Evolutionary conservation across 208 protist genomes (phyloP), one percentile per base, ranked within the genome.

Genomic region (Herpetomonas muscarum): DNA sequence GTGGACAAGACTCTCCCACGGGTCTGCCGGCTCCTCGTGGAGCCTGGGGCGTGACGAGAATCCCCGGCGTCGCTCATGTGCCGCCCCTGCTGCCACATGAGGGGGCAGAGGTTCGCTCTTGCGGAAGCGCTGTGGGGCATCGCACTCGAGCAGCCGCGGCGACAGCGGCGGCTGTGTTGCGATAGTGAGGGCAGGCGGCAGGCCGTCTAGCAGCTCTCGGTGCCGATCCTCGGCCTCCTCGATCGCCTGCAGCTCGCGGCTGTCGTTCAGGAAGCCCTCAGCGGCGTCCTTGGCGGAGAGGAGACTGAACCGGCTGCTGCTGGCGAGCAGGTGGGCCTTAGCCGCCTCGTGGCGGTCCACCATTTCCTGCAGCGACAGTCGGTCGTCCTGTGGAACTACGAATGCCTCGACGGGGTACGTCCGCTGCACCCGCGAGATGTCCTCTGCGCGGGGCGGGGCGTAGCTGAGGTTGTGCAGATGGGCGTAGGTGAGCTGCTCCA

Each of bases 371-470:
- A 95, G 55, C 13, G 81, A 87, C 21, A 85, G 55, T 49, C 75
- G 76, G 69, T 95, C 79, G 46, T 92, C 64, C 30, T 83, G 45
- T 2, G 89, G 89, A 13, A 92, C 57, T 31, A 95, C 69, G 61
- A 92, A 90, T 21, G 78, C 63, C 61, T 93, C 83, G 1, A 93
- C 59, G 12, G 85, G 90, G 67, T 96, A 93, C 25, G 67, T 64
- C 32, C 61, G 54, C 57, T 93, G 75, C 5, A 93, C 67, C 22
- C 64, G 67, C 42, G 75, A 52, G 15, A 93, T 79, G 1, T 78
- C 69, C 19, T 87, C 79, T 7, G 67, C 60, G 17, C 72, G 46
- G 24, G 90, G 86, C 36, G 90, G 90, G 24, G 78, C 75, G 51
- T 96, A 96, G 65, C 90, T 92, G n/a, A 96, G 63, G 22, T 72